phyloP scores from a whole-genome alignment of 2,329 filamentous ascomycete species.

The Sporothrix pallida region DNA sequence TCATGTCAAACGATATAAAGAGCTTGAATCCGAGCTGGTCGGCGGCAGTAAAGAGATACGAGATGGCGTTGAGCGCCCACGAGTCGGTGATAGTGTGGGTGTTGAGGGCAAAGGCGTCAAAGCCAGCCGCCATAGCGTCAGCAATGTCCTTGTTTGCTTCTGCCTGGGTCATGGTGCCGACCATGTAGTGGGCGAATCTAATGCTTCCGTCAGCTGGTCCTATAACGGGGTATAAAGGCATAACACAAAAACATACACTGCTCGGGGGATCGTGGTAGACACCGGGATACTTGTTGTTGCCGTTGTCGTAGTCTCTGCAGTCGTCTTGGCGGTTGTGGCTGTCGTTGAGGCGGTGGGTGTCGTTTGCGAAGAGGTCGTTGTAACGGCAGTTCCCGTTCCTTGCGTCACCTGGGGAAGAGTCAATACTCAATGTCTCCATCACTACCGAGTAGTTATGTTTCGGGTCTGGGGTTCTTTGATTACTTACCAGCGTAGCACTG shows the following conservation, averaged over 20 bases:
- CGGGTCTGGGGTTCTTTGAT: not conserved
- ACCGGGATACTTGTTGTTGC: not conserved
- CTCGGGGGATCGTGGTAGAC: not conserved
- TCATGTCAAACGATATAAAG: conserved; percentile 11
- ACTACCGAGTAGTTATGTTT: too few relatives aligned
- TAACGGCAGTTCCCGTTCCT: not conserved
- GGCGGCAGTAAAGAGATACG: conserved; percentile 15
- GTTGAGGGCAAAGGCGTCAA: conserved; percentile 12
- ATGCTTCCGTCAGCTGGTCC: not conserved
- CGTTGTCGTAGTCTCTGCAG: not conserved
- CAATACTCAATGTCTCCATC: not conserved
- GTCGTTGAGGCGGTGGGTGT: not conserved
- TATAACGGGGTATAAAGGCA: not conserved
- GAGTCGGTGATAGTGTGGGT: conserved; percentile 13
- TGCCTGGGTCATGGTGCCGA: conserved; percentile 12
- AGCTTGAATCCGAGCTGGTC: conserved; percentile 14
- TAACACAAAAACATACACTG: not conserved
- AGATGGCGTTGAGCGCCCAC: conserved; percentile 13
- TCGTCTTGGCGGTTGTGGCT: too few relatives aligned
- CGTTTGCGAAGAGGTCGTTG: not conserved
- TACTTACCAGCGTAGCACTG: not conserved
- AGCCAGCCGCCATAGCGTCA: conserved; percentile 14
- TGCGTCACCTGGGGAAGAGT: not conserved
- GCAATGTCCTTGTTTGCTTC: conserved; percentile 10
- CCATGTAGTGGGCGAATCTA: conserved; percentile 15